Evolutionary conservation across 1,284 basidiomycete genomes (phyloP), one percentile per base, ranked within the genome.

Genomic region (Austroboletus novae-zelandiae): DNA sequence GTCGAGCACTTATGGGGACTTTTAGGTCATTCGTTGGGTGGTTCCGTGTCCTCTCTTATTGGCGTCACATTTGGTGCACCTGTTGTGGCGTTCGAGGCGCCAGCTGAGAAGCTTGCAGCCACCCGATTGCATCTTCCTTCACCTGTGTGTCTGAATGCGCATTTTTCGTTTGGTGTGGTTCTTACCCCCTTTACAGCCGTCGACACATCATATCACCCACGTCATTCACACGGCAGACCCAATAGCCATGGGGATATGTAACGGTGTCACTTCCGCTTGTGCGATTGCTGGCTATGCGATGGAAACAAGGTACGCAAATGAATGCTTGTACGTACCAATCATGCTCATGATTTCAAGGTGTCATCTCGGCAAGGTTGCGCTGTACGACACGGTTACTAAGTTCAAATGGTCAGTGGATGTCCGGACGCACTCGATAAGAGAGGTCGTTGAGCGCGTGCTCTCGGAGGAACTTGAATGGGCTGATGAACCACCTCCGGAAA

Each of bases 331-430:
- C 8, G 32, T n/a, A n/a, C 10, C 23, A 25, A 8, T 29, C 9
- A 10, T 29, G 9, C 29, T 29, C 29, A 29, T 29, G 29, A 29
- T 29, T 15, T n/a, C 37, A 25, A 78, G 76, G 31, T 92, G 92
- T 62, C 92, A 94, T 62, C 75, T 89, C 0, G 95, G 95, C 39
- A 82, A 88, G 71, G 84, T 84, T 11, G 86, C 94, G 51, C 73
- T 91, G 11, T 98, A 94, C 66, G 94, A 98, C 65, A 94, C 94
- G 0, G 88, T 96, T 27, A 81, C 79, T 9, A 82, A 86, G 62
- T 77, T 90, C 34, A 84, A 85, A 5, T 98, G 96, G 96, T 71
- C 74, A 14, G 86, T 89, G 32, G 84, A 89, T 57, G 67, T 93
- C n/a, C 74, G 84, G 42, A 86, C 81, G 34, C 94, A 97, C 64